Base-by-base conservation (phyloP, 75 land plant genomes). In the Picea sitchensis region DNA sequence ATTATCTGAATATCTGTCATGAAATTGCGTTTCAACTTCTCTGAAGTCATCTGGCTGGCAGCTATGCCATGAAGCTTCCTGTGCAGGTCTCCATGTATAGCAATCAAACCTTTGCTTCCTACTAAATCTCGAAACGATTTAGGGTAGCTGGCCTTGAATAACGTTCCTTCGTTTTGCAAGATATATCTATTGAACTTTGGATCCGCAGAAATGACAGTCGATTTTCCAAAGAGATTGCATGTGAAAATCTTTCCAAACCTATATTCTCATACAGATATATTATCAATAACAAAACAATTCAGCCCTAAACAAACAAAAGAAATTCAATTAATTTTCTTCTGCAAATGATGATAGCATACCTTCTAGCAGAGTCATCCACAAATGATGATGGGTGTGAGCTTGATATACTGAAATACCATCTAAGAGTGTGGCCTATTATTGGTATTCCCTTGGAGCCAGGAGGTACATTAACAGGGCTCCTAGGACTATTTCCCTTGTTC, bases 181-280 rank as follows among this genome's bases (percentile, higher is more conserved):
- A 91, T 79, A 74, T 82, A 87, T 58, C 85, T 58, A 76, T 91
- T 91, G 51, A 88, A 84, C 13, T 21, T 74, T 17, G 87, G 84
- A 68, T 93, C 93, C 8, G 90, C 88, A 30, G 95, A 91, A 5
- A 93, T 81, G 67, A 93, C 88, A 3, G 93, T 84, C 47, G 75
- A 64, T 54, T 84, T 80, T 3, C 93, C 90, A 72, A 89, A 88
- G 26, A 93, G 23, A 26, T 65, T 76, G 23, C 88, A 84, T 14
- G 86, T 73, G 74, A 93, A 93, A 36, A 93, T 83, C 56, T 78
- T 88, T 12, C 95, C 95, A 72, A 78, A 89, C 83, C 95, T 90
- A 73, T 47, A 56, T 15, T 15, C 21, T 31, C 30, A 44, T n/a
- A 21, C 3, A 13, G 4, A 75, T 41, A 9, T 21, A 9, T 51